Evolutionary conservation across 306 rosid genomes (phyloP).

Genomic region (Cercis canadensis): DNA sequence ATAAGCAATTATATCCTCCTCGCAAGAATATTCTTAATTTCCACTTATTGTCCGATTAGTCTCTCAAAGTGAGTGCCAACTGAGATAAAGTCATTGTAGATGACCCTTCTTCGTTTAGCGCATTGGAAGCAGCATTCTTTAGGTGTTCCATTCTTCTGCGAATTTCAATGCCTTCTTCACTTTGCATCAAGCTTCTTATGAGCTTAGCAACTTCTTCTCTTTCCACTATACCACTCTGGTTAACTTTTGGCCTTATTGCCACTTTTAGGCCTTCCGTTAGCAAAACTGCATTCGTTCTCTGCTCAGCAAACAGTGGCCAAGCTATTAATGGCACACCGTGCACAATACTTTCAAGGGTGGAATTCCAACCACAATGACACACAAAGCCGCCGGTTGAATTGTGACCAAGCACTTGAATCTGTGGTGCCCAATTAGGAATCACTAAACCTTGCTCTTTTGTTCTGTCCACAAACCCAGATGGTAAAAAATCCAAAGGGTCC

Average conservation of each 20-base stretch:
- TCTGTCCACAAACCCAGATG: constrained; percentile 40
- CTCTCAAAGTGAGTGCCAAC: no score
- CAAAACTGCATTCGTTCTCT: not conserved
- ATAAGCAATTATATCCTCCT: no score
- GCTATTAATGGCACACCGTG: not conserved
- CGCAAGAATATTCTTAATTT: not conserved
- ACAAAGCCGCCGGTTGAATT: not conserved
- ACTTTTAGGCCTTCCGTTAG: not conserved
- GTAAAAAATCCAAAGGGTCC: constrained; percentile 38
- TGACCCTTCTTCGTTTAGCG: not conserved
- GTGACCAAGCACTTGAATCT: not conserved
- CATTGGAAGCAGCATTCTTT: not conserved
- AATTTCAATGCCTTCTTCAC: not conserved
- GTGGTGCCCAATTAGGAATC: not conserved
- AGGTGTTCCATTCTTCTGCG: not conserved
- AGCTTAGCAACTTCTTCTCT: not conserved
- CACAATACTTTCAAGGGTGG: not conserved
- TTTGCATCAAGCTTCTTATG: not conserved
- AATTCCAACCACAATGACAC: not conserved
- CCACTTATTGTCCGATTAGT: not conserved
- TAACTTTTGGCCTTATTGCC: not conserved
- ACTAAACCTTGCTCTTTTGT: constrained; percentile 21
- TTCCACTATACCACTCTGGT: not conserved
- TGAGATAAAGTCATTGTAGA: not conserved
- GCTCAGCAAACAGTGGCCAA: constrained; percentile 3